A percentile compares a stretch with the other conserved stretches of the same genome.
These are phyloP conservation scores for Pontederia paniculata DNA, from an alignment of 176 grass and related monocot genomes.

Conservation along the genomic window DNA sequence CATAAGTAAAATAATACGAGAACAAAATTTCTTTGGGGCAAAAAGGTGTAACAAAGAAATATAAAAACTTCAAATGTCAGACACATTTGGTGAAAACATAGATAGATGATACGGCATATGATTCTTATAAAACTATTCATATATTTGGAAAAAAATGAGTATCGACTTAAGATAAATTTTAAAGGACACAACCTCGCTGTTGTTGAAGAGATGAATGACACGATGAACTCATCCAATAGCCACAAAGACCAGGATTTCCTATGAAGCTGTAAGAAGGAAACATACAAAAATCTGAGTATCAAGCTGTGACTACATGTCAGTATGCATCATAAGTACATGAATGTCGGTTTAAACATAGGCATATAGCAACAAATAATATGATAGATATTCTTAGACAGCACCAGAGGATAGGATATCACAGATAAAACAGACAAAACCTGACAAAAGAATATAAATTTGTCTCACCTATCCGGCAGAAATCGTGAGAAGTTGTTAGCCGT, in stretches of 20 bases:
- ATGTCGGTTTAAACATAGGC: too few relatives aligned
- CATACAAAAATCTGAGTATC: conserved; percentile 6
- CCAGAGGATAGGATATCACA: background rate
- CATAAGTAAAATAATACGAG: background rate
- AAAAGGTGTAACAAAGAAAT: background rate
- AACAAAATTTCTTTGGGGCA: background rate
- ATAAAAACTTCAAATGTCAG: too few relatives aligned
- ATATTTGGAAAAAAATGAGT: too few relatives aligned
- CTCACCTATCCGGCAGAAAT: conserved; percentile 75
- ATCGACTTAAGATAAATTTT: too few relatives aligned
- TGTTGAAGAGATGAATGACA: conserved; percentile 35
- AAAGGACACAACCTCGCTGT: conserved; percentile 25
- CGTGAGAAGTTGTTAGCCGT: conserved; percentile 77
- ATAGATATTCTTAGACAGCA: background rate
- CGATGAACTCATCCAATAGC: conserved; percentile 55
- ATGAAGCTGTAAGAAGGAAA: conserved; percentile 39
- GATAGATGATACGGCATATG: too few relatives aligned
- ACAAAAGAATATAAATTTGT: background rate
- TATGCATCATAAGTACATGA: too few relatives aligned
- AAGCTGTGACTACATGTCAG: conserved; percentile 5
- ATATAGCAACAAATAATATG: background rate
- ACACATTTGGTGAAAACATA: too few relatives aligned
- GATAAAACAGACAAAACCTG: background rate
- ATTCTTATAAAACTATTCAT: too few relatives aligned
- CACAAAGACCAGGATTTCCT: conserved; percentile 77